Evolutionary conservation across 306 rosid species (phyloP).

Genomic region (Hylodesmum podocarpum): DNA sequence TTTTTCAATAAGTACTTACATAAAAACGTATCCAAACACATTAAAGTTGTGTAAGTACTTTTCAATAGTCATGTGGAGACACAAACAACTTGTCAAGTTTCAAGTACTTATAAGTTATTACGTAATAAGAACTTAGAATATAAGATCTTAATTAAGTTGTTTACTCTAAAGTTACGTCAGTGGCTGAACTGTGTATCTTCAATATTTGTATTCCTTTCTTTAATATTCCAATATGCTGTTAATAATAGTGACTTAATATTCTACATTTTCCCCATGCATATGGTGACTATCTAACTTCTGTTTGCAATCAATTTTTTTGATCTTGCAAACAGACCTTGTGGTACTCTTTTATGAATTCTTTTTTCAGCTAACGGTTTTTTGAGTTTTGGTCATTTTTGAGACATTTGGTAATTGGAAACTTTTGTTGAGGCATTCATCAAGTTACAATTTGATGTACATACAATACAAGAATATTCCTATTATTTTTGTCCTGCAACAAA

Average conservation of each 20-base stretch:
- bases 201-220: not conserved
- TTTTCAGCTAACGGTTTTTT: not conserved
- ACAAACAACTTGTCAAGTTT: too few relatives aligned
- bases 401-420: not conserved
- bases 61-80: too few relatives aligned
- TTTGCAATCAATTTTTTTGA: not conserved
- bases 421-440: not conserved
- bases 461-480: not conserved
- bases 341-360: not conserved
- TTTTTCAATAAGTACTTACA: too few relatives aligned
- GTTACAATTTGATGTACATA: not conserved
- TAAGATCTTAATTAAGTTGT: too few relatives aligned
- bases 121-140: too few relatives aligned
- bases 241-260: not conserved
- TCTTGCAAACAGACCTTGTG: not conserved
- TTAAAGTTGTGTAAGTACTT: too few relatives aligned
- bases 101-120: too few relatives aligned
- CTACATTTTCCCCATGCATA: not conserved
- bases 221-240: not conserved
- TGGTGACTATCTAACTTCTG: not conserved
- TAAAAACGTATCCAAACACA: too few relatives aligned
- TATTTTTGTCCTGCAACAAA: not conserved
- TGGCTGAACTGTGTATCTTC: not conserved
- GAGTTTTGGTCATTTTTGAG: not conserved
- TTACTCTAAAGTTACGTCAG: too few relatives aligned